Evolutionary conservation across 306 rosid species (phyloP), one percentile per base, ranked within the genome.

Genomic region (Comarum palustre): DNA sequence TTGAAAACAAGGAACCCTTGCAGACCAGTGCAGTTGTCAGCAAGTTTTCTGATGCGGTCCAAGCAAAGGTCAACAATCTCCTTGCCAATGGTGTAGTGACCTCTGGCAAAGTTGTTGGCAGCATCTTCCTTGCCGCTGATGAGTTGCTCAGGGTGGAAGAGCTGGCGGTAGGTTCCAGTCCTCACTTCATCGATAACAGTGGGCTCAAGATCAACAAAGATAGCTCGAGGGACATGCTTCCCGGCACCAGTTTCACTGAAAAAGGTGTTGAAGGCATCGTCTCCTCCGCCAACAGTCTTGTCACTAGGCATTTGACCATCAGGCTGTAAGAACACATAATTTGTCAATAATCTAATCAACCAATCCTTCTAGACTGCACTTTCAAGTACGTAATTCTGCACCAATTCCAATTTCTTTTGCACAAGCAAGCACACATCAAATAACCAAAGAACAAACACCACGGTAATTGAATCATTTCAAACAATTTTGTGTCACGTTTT

Each of bases 91-190:
- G 98, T 90, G 39, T 90, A 92, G 76, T 90, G 98, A 50, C 98
- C 98, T 70, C 98, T 94, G 82, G 98, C 98, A 75, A 92, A 92
- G 89, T 92, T 90, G 87, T 92, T 92, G 80, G 98, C 98, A 16
- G 98, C 98, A 80, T 92, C 98, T 66, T 92, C 98, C 78, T 92
- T 92, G 67, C 98, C 98, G 5, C 96, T 90, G 66, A 92, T 90
- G 22, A 92, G 90, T 81, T 92, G 97, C 76, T 92, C 97, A 0
- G 97, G 97, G 83, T 92, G 97, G 83, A 92, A 92, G 14, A 92
- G 90, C 82, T 92, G 96, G 75, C 97, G 97, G 78, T 92, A 90
- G 0, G 88, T 55, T 58, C 97, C 97, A 8, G 96, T 92, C 75
- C 97, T 86, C 74, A 92, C 97, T 82, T 92, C 97, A 73, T 92